Evolutionary conservation across 169 alveolate genomes (phyloP).

Genomic region (Cryptosporidium sp.): DNA sequence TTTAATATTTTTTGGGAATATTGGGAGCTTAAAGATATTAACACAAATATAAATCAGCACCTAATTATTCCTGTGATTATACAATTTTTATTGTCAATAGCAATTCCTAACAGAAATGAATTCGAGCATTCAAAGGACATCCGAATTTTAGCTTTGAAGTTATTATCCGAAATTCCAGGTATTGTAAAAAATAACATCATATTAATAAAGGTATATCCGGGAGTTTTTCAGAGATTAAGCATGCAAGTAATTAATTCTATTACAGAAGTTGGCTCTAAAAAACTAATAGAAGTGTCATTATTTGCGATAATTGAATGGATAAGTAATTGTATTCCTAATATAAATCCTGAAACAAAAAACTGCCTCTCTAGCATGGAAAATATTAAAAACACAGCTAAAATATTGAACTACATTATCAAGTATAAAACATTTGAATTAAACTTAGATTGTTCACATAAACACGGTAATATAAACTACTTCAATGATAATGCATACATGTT

Average conservation of each 20-base stretch:
- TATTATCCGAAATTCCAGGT: constrained; percentile 38
- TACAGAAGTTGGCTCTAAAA: background rate
- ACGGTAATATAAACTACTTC: background rate
- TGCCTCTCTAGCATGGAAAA: background rate
- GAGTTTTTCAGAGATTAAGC: constrained; percentile 38
- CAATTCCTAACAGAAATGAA: constrained; percentile 7
- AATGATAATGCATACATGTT: background rate
- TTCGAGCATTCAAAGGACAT: background rate
- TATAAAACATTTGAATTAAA: background rate
- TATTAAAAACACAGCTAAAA: constrained; percentile 39
- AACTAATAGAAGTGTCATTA: constrained; percentile 2
- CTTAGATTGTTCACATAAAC: background rate
- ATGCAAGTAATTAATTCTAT: constrained; percentile 8
- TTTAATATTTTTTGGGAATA: constrained; percentile 54
- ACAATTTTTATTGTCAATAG: constrained; percentile 15
- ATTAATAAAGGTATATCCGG: constrained; percentile 41
- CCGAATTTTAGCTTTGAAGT: background rate
- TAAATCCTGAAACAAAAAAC: background rate
- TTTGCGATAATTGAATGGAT: constrained; percentile 34
- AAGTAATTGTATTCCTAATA: background rate
- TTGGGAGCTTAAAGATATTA: constrained; percentile 5
- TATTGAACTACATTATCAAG: constrained; percentile 6
- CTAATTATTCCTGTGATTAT: constrained; percentile 46
- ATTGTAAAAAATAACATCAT: background rate
- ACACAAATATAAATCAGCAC: background rate